Evolutionary conservation across 768 basidiomycete genomes (phyloP).

Genomic region (Mycena capillaripes): DNA sequence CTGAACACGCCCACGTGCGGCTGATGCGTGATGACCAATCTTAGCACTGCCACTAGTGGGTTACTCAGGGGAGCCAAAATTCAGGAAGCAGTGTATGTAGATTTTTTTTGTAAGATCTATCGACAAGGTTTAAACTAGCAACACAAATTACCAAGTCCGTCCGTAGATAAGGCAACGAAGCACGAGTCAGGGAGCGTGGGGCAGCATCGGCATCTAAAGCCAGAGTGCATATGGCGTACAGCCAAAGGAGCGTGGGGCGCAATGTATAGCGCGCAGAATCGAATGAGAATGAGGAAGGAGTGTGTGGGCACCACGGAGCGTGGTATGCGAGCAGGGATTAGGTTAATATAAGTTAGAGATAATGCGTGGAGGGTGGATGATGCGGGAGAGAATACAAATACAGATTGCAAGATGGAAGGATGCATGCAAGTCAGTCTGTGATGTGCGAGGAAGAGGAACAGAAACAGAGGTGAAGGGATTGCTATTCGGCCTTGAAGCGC

Average conservation of each 20-base stretch:
- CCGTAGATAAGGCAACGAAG: constrained; percentile 14
- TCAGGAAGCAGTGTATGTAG: neutral
- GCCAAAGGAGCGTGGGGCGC: constrained; percentile 27
- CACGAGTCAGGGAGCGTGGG: constrained; percentile 15
- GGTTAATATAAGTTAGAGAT: constrained; percentile 29
- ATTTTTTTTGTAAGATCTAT: constrained; percentile 21
- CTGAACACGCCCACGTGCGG: constrained; percentile 11
- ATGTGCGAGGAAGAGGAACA: constrained; percentile 13
- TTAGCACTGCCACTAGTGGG: neutral
- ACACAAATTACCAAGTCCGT: constrained; percentile 21
- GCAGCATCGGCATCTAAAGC: constrained; percentile 15
- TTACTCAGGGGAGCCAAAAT: too few relatives aligned
- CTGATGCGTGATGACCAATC: neutral
- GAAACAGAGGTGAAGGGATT: neutral
- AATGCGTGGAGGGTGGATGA: neutral
- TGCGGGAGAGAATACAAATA: constrained; percentile 20
- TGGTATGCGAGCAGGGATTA: constrained; percentile 19
- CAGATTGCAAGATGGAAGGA: constrained; percentile 5
- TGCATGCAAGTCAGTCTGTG: constrained; percentile 24
- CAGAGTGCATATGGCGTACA: constrained; percentile 20
- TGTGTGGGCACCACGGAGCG: neutral
- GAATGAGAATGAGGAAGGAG: constrained; percentile 8
- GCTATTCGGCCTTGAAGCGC: constrained; percentile 49
- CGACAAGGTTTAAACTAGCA: constrained; percentile 14
- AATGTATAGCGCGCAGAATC: neutral